Base-by-base conservation (phyloP, 1,139 yeast species). In the Protomyces arabidopsidicola region DNA sequence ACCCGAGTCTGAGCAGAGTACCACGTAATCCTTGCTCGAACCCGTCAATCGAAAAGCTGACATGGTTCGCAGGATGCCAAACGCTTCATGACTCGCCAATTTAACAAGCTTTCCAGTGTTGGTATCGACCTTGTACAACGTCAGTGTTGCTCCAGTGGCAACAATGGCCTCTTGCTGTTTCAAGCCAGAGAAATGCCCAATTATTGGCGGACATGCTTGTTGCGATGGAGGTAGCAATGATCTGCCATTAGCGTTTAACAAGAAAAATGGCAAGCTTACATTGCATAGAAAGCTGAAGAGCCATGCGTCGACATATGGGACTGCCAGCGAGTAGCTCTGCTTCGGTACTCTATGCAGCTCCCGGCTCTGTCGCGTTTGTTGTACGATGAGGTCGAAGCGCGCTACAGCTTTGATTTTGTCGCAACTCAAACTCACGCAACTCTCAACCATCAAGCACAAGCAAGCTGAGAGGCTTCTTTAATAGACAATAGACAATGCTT, bases 1-100 rank as follows among this genome's bases (percentile, higher is more conserved):
- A 0, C 98, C 98, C 1, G 96, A 83, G 72, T 91, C 98, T 0
- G 95, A 84, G 0, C 95, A 82, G 2, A 90, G 74, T n/a, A 87
- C 81, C 31, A 91, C 69, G 48, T 77, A 77, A 69, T 89, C 95
- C 62, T 78, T 78, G 0, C 77, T 53, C 5, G 56, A 61, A 24
- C 87, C 90, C 0, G 82, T 77, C 12, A 81, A 73, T 27, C 83
- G 79, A 63, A 88, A 76, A 35, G 80, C 76, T 1, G 77, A 79
- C 20, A 89, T 75, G 12, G 77, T 70, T 60, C 90, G 78, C 8
- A 91, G 77, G 14, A 82, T 79, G 0, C 88, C 86, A 75, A 87
- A 87, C 1, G 83, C 71, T 50, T 82, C 80, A 65, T 82, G 84
- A 1, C 75, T 71, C 6, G 76, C 71, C 10, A 82, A 54, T 39